Evolutionary conservation across 1,284 basidiomycete genomes (phyloP).

Genomic region (Exobasidium cylindrosporum): DNA sequence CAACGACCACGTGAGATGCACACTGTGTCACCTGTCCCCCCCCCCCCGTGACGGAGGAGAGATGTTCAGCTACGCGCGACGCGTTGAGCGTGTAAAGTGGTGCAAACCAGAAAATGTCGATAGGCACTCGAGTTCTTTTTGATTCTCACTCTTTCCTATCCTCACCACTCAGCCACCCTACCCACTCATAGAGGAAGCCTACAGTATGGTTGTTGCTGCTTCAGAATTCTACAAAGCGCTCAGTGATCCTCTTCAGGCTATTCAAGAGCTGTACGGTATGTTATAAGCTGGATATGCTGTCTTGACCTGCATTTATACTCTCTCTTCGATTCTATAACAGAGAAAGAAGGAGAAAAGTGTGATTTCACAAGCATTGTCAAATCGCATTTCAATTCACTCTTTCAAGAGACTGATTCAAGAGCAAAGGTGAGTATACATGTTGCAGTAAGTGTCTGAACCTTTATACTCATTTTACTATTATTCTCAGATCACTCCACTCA

Average conservation of each 20-base stretch:
- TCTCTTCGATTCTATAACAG: background rate
- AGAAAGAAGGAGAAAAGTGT: background rate
- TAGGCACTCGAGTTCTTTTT: background rate
- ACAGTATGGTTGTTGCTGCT: background rate
- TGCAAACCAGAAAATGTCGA: background rate
- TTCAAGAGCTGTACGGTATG: background rate
- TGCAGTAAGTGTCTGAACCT: background rate
- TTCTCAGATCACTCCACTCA: constrained; percentile 5
- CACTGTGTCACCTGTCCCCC: too few relatives aligned
- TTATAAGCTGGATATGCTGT: background rate
- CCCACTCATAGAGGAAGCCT: background rate
- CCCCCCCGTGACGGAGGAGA: too few relatives aligned
- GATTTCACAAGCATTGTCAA: background rate
- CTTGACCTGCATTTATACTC: too few relatives aligned
- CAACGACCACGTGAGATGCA: too few relatives aligned
- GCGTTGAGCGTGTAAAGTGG: background rate
- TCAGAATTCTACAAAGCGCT: background rate
- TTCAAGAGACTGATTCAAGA: background rate
- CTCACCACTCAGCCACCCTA: background rate
- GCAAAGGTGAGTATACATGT: constrained; percentile 1
- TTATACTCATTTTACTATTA: background rate
- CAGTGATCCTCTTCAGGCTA: background rate
- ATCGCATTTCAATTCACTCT: background rate
- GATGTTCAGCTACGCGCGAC: background rate
- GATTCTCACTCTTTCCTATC: background rate